phyloP scores from a whole-genome alignment of 192 early-diverging fungal genomes.

The Coemansia pectinata region DNA sequence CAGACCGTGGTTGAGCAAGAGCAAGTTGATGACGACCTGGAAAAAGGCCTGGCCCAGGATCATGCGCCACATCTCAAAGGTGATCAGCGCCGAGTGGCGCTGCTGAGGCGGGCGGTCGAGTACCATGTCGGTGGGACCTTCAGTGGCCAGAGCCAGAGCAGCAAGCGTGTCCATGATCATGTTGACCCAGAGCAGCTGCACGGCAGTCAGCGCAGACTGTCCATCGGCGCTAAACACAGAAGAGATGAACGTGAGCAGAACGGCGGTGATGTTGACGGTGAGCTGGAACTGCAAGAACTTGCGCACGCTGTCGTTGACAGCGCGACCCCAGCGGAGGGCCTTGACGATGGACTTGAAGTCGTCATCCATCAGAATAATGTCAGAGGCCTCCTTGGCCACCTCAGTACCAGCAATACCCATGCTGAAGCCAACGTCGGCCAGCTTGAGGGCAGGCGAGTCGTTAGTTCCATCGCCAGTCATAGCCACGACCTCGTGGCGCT shows the following conservation, averaged over 20 bases:
- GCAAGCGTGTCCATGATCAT: slow-evolving; percentile 99
- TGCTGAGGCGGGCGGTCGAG: slow-evolving; percentile 85
- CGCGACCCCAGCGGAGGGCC: slow-evolving; percentile 95
- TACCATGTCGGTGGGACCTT: slow-evolving; percentile 80
- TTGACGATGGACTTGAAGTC: slow-evolving; percentile 98
- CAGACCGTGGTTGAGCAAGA: slow-evolving; percentile 65
- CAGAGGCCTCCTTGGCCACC: slow-evolving; percentile 98
- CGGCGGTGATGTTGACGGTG: slow-evolving; percentile 94
- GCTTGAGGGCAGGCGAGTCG: slow-evolving; percentile 92
- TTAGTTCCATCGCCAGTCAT: slow-evolving; percentile 99
- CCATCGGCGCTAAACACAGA: slow-evolving; percentile 63
- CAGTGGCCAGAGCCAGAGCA: slow-evolving; percentile 94
- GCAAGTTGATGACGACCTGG: slow-evolving; percentile 80
- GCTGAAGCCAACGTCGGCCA: slow-evolving; percentile 95
- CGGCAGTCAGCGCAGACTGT: slow-evolving; percentile 85
- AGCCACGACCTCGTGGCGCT: slow-evolving; percentile 92
- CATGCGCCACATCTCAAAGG: slow-evolving; percentile 93
- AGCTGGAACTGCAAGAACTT: slow-evolving; percentile 99
- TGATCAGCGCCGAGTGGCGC: slow-evolving; percentile 80
- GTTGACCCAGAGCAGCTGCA: slow-evolving; percentile 98
- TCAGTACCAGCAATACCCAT: slow-evolving; percentile 99
- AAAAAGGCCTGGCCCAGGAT: slow-evolving; percentile 89
- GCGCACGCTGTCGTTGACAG: slow-evolving; percentile 94
- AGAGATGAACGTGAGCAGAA: slow-evolving; percentile 76
- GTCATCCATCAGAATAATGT: slow-evolving; percentile 97